Base-by-base conservation (phyloP, 116 monocot genomes). In the Dioscorea cayenensis region DNA sequence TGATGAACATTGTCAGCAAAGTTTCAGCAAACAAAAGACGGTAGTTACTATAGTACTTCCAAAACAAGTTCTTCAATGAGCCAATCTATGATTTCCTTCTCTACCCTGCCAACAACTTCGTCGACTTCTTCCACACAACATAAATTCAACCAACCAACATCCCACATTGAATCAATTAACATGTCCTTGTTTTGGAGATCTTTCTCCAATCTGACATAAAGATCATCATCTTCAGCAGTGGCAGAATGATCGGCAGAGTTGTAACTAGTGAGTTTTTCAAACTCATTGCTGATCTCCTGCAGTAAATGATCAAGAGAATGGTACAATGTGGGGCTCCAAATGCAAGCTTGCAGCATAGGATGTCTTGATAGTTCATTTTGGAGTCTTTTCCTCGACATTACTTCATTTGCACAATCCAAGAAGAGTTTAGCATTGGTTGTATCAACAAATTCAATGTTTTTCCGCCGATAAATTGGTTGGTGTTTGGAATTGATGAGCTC, bases 161-260 rank as follows among this genome's bases (percentile, higher is more conserved):
- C 84, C 88, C 91, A 88, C 14, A 66, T 75, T 28, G 76, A 72
- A 67, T 80, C 83, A 20, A 75, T 64, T 43, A 66, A n/a, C 37
- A 52, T 22, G 51, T 79, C 73, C 16, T 49, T 77, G 78, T 83
- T 79, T 32, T 28, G 66, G 32, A 94, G 76, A 80, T 94, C 94
- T 63, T 68, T 90, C 75, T 85, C 85, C 80, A 88, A 68, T 17
- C 75, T 83, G 22, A 68, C 14, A 66, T 81, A 76, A 48, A 92
- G 59, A 48, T 58, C 48, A 28, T 58, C 36, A 28, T 77, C 76
- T 79, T 75, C 66, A 13, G 71, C 28, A 67, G 21, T 20, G 23
- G n/a, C 73, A 51, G 7, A 37, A 6, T 9, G 66, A 70, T 28
- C 35, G 38, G 37, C 28, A 1, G 38, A 28, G 14, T 66, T 60